These are phyloP conservation scores for Podospora pseudopauciseta DNA, from an alignment of 495 filamentous ascomycete genomes.

Conservation along the genomic window DNA sequence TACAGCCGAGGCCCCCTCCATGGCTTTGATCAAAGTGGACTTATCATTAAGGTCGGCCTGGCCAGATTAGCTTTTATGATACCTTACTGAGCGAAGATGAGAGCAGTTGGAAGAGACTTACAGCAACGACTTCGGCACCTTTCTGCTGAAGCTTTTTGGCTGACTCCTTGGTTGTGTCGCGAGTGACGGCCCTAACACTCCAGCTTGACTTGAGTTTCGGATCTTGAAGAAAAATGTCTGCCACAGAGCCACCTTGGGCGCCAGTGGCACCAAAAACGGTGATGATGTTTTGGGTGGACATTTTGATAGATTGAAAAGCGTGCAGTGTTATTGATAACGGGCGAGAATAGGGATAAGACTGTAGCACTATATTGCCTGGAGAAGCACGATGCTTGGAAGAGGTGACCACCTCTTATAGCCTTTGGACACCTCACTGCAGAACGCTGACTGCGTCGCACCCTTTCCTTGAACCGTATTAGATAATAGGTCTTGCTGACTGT, in stretches of 20 bases:
- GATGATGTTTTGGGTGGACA: conserved; percentile 36
- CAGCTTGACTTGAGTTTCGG: conserved; percentile 29
- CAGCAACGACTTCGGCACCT: conserved; percentile 43
- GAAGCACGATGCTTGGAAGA: background rate
- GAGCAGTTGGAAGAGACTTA: conserved; percentile 10
- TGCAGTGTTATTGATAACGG: background rate
- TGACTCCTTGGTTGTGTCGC: conserved; percentile 46
- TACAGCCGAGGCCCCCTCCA: conserved; percentile 45
- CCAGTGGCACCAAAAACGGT: conserved; percentile 63
- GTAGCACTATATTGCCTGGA: background rate
- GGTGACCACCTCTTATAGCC: background rate
- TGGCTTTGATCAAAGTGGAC: conserved; percentile 41
- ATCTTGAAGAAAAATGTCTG: conserved; percentile 50
- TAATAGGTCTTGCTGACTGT: background rate
- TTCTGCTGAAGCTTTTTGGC: conserved; percentile 42
- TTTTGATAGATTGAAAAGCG: background rate
- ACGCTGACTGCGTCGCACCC: background rate
- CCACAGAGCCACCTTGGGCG: conserved; percentile 58
- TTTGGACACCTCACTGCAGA: background rate
- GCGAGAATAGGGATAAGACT: background rate
- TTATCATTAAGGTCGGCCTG: conserved; percentile 42
- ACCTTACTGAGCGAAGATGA: background rate
- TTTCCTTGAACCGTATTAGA: background rate
- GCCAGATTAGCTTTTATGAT: conserved; percentile 11
- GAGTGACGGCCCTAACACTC: conserved; percentile 51